phyloP scores from a whole-genome alignment of 2,329 filamentous ascomycete species.

The Fusarium beomiforme region DNA sequence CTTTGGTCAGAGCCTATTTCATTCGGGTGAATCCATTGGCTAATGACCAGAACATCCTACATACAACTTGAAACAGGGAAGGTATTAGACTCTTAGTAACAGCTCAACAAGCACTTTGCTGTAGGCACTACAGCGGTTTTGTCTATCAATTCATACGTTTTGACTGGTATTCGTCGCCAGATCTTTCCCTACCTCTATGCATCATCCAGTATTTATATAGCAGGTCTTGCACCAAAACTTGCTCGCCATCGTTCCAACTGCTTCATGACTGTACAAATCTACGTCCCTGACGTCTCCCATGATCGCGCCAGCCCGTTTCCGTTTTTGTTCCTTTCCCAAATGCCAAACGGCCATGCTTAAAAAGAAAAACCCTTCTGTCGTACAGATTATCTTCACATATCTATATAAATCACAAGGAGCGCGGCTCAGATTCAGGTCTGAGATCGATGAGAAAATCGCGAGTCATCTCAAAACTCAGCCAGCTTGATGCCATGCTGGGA shows the following conservation, averaged over 20 bases:
- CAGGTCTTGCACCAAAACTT: background rate
- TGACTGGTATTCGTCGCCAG: conserved; percentile 12
- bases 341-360: conserved; percentile 3
- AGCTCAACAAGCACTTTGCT: background rate
- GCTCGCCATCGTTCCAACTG: conserved; percentile 2
- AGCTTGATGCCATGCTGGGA: conserved; percentile 98
- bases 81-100: background rate
- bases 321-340: conserved; percentile 3
- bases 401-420: conserved; percentile 40
- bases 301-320: conserved; percentile 15
- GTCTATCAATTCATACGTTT: conserved; percentile 35
- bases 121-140: background rate
- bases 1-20: too few species aligned
- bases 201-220: conserved; percentile 12
- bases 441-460: conserved; percentile 83
- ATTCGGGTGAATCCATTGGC: too few species aligned
- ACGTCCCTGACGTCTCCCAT: conserved; percentile 13
- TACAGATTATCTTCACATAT: conserved; percentile 33
- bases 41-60: background rate
- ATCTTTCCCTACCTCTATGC: conserved; percentile 14
- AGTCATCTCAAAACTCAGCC: conserved; percentile 95
- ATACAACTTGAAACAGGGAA: background rate
- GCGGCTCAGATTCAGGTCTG: conserved; percentile 53
- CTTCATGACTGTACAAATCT: conserved; percentile 33
- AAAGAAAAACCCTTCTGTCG: background rate